Evolutionary conservation across 1,284 basidiomycete genomes (phyloP).

Genomic region (Uromyces viciae-fabae): DNA sequence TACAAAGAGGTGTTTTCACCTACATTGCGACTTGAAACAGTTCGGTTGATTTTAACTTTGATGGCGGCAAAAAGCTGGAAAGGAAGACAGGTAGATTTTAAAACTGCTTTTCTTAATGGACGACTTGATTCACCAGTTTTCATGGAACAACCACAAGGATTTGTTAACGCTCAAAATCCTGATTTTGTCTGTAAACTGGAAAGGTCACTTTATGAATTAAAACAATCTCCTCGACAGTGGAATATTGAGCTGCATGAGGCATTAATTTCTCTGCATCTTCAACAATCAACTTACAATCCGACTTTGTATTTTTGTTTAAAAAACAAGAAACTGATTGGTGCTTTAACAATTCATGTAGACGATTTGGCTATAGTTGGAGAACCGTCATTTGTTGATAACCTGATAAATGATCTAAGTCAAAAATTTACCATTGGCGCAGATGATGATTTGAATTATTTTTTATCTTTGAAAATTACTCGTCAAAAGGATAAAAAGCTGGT

Average conservation of each 20-base stretch:
- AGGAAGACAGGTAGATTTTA: neutral
- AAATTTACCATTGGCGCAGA: neutral
- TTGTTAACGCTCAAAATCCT: neutral
- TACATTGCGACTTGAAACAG: neutral
- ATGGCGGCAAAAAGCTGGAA: neutral
- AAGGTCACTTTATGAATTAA: neutral
- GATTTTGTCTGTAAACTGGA: neutral
- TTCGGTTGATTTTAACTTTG: neutral
- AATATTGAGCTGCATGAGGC: neutral
- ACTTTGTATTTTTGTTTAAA: neutral
- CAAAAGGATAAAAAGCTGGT: neutral
- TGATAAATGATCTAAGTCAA: neutral
- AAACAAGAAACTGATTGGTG: neutral
- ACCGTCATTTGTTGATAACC: neutral
- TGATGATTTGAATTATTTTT: neutral
- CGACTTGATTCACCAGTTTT: neutral
- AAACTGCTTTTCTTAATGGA: neutral
- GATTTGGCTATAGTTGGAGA: neutral
- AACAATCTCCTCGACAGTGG: neutral
- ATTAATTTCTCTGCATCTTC: neutral
- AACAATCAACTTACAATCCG: neutral
- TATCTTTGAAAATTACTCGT: neutral
- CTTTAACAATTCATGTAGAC: neutral
- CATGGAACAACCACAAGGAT: neutral
- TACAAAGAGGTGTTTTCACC: conserved; percentile 3